Evolutionary conservation across 2,329 filamentous ascomycete species (phyloP).

Genomic region (Sporothrix humicola): DNA sequence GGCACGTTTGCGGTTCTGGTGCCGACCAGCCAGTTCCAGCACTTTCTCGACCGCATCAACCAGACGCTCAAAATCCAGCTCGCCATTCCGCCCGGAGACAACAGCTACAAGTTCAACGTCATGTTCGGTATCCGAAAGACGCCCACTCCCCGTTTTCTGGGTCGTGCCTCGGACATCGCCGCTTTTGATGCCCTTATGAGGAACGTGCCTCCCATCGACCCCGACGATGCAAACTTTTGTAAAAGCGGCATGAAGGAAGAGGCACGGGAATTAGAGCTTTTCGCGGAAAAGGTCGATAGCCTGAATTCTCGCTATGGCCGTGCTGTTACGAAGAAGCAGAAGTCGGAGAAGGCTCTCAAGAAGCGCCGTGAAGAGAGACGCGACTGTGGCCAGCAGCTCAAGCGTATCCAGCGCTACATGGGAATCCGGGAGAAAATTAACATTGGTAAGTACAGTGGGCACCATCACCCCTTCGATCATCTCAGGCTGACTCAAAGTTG

Average conservation of each 20-base stretch:
- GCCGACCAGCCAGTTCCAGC: constrained; percentile 67
- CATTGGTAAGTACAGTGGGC: neutral
- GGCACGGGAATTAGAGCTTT: neutral
- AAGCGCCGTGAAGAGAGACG: neutral
- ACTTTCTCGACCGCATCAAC: constrained; percentile 70
- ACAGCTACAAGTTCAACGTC: constrained; percentile 62
- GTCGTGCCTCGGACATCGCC: constrained; percentile 56
- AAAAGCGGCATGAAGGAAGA: neutral
- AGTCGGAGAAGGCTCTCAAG: constrained; percentile 43
- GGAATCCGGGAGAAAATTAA: constrained; percentile 60
- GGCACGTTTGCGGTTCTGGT: constrained; percentile 68
- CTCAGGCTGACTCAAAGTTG: no score
- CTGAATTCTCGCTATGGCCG: neutral
- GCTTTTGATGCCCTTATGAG: constrained; percentile 43
- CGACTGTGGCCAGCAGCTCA: constrained; percentile 40
- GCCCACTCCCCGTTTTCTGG: constrained; percentile 71
- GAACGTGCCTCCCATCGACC: constrained; percentile 20
- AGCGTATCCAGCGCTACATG: constrained; percentile 71
- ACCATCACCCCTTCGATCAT: no score
- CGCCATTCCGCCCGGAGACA: constrained; percentile 59
- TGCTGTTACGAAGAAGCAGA: constrained; percentile 39
- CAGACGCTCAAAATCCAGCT: constrained; percentile 59
- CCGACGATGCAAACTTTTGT: constrained; percentile 15
- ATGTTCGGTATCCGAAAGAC: constrained; percentile 65
- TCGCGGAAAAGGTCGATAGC: constrained; percentile 27